These are phyloP conservation scores for Colletotrichum somersetense DNA, from an alignment of 2,329 filamentous ascomycete genomes.

Conservation along the genomic window DNA sequence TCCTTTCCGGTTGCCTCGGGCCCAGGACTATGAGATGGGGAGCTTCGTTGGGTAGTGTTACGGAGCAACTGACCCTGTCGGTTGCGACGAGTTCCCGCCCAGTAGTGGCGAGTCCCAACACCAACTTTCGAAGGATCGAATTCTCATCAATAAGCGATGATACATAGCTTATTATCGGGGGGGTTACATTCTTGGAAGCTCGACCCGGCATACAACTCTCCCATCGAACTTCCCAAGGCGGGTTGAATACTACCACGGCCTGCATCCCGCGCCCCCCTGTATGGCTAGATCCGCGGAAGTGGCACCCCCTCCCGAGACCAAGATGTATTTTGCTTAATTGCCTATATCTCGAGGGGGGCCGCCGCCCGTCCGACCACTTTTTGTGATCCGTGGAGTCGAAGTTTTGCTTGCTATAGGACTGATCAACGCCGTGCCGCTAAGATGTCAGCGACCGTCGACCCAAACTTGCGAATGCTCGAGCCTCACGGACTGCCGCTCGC, in stretches of 20 bases:
- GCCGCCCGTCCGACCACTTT: not conserved
- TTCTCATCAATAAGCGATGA: constrained; percentile 5
- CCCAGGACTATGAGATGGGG: not conserved
- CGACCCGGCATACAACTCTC: constrained; percentile 28
- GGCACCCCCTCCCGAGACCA: constrained; percentile 1
- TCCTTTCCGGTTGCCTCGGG: not conserved
- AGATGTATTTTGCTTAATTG: constrained; percentile 1
- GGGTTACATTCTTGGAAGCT: constrained; percentile 33
- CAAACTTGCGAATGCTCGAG: constrained; percentile 32
- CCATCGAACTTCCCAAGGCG: not conserved
- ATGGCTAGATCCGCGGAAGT: constrained; percentile 23
- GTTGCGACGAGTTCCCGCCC: not conserved
- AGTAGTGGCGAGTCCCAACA: not conserved
- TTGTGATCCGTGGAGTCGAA: not conserved
- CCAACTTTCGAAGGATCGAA: not conserved
- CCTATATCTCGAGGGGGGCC: constrained; percentile 16
- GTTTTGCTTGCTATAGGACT: not conserved
- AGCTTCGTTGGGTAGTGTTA: not conserved
- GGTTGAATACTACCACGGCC: constrained; percentile 19
- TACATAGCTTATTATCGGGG: constrained; percentile 6
- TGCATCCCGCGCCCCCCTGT: constrained; percentile 13
- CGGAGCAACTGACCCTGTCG: constrained; percentile 1
- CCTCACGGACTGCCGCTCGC: constrained; percentile 30
- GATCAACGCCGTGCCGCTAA: constrained; percentile 22
- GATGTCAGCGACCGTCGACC: constrained; percentile 37